Evolutionary conservation across 352 stramenopile genomes (phyloP).

Genomic region (Phytophthora europaea): DNA sequence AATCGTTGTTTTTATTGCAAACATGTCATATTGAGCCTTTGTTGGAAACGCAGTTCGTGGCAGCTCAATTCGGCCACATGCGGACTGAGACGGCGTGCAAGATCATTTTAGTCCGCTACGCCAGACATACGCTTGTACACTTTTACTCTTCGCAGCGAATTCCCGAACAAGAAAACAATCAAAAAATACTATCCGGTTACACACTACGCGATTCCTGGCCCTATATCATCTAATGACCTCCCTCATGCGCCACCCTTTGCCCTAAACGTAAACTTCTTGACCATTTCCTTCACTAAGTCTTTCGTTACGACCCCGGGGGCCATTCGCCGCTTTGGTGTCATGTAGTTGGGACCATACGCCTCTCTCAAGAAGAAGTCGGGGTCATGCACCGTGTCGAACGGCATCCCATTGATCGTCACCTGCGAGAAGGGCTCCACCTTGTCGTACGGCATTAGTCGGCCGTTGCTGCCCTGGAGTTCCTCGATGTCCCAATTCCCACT

Average conservation of each 20-base stretch:
- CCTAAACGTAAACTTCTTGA: neutral
- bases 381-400: conserved; percentile 49
- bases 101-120: neutral
- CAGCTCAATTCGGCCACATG: neutral
- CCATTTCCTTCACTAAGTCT: neutral
- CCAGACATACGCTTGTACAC: no score
- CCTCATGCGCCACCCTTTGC: neutral
- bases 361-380: conserved; percentile 41
- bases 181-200: neutral
- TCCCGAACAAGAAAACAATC: neutral
- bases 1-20: neutral
- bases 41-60: conserved; percentile 2
- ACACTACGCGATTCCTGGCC: neutral
- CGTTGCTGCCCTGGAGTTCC: conserved; percentile 30
- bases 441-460: conserved; percentile 20
- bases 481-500: conserved; percentile 39
- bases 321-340: conserved; percentile 34
- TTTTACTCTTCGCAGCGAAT: neutral
- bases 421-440: conserved; percentile 39
- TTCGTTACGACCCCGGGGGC: neutral
- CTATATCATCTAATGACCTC: neutral
- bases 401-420: conserved; percentile 45
- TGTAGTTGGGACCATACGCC: conserved; percentile 50
- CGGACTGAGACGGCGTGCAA: neutral
- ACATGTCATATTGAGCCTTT: neutral